These are phyloP conservation scores for Tuber indicum DNA, from an alignment of 495 filamentous ascomycete species.

Conservation along the genomic window DNA sequence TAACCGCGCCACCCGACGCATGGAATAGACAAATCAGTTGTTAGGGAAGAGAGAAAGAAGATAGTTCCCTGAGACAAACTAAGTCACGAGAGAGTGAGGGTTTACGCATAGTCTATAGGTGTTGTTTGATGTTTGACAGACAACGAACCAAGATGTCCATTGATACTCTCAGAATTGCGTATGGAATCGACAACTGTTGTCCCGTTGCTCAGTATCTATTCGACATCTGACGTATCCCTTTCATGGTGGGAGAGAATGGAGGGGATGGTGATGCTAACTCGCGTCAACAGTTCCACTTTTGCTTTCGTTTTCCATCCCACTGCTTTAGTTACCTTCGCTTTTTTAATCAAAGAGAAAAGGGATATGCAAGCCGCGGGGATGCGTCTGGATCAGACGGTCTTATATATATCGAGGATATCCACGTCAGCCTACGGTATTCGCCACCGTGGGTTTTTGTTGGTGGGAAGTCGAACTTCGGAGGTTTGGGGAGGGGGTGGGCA, in stretches of 20 bases:
- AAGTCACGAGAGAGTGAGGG: not conserved
- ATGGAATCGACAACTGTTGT: not conserved
- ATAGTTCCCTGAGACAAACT: not conserved
- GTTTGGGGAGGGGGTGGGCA: not conserved
- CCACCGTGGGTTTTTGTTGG: not conserved
- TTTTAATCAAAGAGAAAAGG: not conserved
- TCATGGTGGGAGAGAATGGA: not conserved
- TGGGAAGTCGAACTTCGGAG: not conserved
- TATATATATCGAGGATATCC: not conserved
- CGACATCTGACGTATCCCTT: not conserved
- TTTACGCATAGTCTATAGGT: not conserved
- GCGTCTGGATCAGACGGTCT: not conserved
- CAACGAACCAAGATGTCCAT: not conserved
- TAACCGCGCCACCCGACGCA: not conserved
- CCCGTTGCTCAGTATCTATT: not conserved
- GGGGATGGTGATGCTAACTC: not conserved
- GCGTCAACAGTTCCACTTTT: not conserved
- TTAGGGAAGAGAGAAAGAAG: not conserved
- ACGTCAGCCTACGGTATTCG: not conserved
- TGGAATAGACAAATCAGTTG: not conserved
- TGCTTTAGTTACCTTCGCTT: not conserved
- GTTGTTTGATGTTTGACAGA: not conserved
- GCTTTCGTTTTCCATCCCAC: not conserved
- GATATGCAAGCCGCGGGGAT: not conserved
- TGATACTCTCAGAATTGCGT: not conserved